Evolutionary conservation across 2,329 filamentous ascomycete species (phyloP).

Genomic region (Colletotrichum eremochloae): DNA sequence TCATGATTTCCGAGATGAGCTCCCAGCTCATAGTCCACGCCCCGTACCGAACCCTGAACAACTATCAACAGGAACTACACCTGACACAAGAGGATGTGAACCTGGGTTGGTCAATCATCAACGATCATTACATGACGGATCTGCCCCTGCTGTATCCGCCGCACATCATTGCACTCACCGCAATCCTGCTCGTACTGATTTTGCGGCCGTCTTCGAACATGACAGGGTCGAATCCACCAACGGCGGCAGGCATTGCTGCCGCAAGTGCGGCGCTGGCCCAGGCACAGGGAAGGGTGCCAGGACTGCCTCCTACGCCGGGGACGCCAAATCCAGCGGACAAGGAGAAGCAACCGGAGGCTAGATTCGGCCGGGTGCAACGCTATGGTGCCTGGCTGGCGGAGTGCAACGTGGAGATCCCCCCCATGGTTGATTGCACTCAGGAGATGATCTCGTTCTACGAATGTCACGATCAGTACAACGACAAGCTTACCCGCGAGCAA

Average conservation of each 20-base stretch:
- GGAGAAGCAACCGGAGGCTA: conserved; percentile 65
- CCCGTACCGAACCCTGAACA: conserved; percentile 85
- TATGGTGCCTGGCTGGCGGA: conserved; percentile 86
- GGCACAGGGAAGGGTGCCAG: conserved; percentile 46
- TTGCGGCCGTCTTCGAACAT: conserved; percentile 70
- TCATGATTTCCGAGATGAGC: conserved; percentile 89
- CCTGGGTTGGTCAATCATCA: conserved; percentile 86
- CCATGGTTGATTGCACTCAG: conserved; percentile 89
- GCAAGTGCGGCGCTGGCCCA: conserved; percentile 64
- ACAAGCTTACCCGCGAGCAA: conserved; percentile 70
- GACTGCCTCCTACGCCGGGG: conserved; percentile 37
- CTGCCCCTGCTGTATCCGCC: conserved; percentile 87
- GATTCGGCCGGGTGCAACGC: conserved; percentile 74
- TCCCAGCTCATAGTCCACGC: conserved; percentile 92
- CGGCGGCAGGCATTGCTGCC: conserved; percentile 61
- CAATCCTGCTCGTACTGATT: conserved; percentile 86
- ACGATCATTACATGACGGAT: conserved; percentile 94
- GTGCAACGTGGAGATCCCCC: conserved; percentile 85
- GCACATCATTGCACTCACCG: conserved; percentile 89
- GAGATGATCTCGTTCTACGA: conserved; percentile 93
- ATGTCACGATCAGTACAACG: conserved; percentile 71
- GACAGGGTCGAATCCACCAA: conserved; percentile 48
- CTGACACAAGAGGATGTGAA: conserved; percentile 83
- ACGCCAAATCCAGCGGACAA: conserved; percentile 48
- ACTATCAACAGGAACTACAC: conserved; percentile 76